Conservation (phyloP, 1,139 yeast genomes). For the Ogataea hybrid region DNA sequence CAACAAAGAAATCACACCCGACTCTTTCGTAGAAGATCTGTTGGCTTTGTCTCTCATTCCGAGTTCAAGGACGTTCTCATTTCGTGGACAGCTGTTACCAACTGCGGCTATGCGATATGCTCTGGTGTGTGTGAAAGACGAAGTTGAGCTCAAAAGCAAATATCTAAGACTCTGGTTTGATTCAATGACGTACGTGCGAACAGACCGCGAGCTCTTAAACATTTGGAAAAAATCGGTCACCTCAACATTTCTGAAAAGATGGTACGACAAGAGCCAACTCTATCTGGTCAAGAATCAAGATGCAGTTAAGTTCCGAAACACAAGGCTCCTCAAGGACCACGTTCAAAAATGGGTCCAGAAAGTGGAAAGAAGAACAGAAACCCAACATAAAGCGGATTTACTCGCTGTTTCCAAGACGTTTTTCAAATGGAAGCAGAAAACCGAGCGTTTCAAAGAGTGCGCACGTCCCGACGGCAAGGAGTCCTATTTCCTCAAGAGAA, state of each 20-base stretch:
- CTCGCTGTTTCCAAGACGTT: not conserved
- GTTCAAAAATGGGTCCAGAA: slow-evolving; percentile 1
- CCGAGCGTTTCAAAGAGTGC: not conserved
- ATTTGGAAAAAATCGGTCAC: slow-evolving; percentile 14
- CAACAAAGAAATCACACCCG: slow-evolving; percentile 11
- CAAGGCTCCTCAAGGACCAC: not conserved
- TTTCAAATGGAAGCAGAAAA: slow-evolving; percentile 1
- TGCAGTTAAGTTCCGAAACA: slow-evolving; percentile 2
- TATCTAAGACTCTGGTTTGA: slow-evolving; percentile 24
- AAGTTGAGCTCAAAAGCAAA: slow-evolving; percentile 18
- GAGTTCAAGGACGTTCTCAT: slow-evolving; percentile 19
- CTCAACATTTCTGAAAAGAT: slow-evolving; percentile 10
- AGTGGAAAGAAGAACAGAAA: not conserved
- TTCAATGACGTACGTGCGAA: slow-evolving; percentile 12
- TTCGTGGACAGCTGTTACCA: slow-evolving; percentile 19
- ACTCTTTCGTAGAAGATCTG: slow-evolving; percentile 16
- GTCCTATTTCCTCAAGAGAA: not conserved
- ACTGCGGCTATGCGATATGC: slow-evolving; percentile 29
- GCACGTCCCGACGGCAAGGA: not conserved
- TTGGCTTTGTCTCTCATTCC: slow-evolving; percentile 17
- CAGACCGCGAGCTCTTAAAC: slow-evolving; percentile 9
- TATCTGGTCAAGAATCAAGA: slow-evolving; percentile 1
- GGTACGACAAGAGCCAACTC: slow-evolving; percentile 8
- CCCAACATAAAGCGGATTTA: not conserved
- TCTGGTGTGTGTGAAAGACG: slow-evolving; percentile 20